phyloP scores from a whole-genome alignment of 805 yeast genomes.

The Candida boleticola region DNA sequence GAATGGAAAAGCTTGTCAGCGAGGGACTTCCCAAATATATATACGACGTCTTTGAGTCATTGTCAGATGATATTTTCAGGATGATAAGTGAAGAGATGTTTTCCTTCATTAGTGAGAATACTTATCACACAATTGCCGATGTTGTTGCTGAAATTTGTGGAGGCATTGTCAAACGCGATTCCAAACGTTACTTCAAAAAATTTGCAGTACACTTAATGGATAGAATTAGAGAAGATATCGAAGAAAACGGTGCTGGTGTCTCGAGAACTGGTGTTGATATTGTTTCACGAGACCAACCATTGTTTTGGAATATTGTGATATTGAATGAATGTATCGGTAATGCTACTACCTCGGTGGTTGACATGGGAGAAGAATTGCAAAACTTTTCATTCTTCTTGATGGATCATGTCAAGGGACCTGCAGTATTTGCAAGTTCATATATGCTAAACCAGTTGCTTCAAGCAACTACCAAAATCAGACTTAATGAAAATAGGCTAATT shows the following conservation, averaged over 20 bases:
- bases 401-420: constrained; percentile 59
- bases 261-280: constrained; percentile 64
- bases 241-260: constrained; percentile 78
- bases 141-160: constrained; percentile 73
- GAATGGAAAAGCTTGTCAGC: constrained; percentile 48
- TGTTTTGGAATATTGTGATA: constrained; percentile 69
- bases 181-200: constrained; percentile 39
- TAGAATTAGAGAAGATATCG: constrained; percentile 62
- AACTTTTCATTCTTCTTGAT: constrained; percentile 46
- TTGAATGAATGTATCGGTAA: constrained; percentile 70
- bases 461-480: constrained; percentile 58
- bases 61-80: constrained; percentile 54
- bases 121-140: constrained; percentile 59
- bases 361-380: constrained; percentile 42
- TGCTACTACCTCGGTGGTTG: constrained; percentile 52
- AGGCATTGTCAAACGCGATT: constrained; percentile 64
- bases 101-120: constrained; percentile 59
- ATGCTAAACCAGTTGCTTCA: constrained; percentile 66
- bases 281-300: constrained; percentile 72
- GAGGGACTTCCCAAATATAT: constrained; percentile 36
- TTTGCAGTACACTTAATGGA: constrained; percentile 46
- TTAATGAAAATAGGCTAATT: constrained; percentile 54
- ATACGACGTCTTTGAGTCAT: constrained; percentile 49
- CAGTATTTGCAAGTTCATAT: constrained; percentile 58
- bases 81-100: constrained; percentile 47